Evolutionary conservation across 192 early-diverging fungal genomes (phyloP), one percentile per base, ranked within the genome.

Genomic region (Paraglomus occultum): DNA sequence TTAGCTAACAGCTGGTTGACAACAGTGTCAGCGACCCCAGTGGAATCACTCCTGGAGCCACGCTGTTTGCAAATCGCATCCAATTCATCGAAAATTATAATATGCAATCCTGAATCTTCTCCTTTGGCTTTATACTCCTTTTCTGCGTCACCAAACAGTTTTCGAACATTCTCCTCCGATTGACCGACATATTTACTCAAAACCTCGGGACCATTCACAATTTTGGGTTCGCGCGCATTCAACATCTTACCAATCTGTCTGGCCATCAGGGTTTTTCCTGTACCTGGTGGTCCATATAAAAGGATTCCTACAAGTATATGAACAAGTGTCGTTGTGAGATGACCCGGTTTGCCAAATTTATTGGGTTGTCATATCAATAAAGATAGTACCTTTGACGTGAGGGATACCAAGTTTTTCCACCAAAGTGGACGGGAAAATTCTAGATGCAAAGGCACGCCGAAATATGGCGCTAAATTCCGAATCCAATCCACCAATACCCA

Each of bases 211-310:
- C 96, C 96, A 77, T 93, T 96, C 22, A 99, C 95, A 70, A 99
- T 93, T 64, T 91, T 85, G 42, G 95, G 95, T 53, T 99, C 97
- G 23, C 84, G 84, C 5, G 92, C 89, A 73, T 97, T 97, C 64
- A 99, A 85, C 97, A 99, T 97, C 72, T 97, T 97, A 18, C 95
- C 97, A 64, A 99, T 99, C 79, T 99, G 95, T 9, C 97, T 88
- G 8, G 96, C 96, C 88, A 99, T 95, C 57, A 97, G 79, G 17
- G 96, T 99, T 76, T 99, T 99, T 50, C 96, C 96, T 0, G 96
- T 99, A 63, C 96, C 96, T 0, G 96, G 95, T 44, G 96, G 95
- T 17, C 96, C 95, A 77, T 90, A 93, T 4, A 93, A 78, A 60
- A 93, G 78, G 70, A 95, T 90, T 69, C 94, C 66, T 67, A 8